A percentile compares a stretch with the other conserved stretches of the same genome.
Conservation (phyloP, 192 early-diverging fungal species). For the Gonapodya prolifera region DNA sequence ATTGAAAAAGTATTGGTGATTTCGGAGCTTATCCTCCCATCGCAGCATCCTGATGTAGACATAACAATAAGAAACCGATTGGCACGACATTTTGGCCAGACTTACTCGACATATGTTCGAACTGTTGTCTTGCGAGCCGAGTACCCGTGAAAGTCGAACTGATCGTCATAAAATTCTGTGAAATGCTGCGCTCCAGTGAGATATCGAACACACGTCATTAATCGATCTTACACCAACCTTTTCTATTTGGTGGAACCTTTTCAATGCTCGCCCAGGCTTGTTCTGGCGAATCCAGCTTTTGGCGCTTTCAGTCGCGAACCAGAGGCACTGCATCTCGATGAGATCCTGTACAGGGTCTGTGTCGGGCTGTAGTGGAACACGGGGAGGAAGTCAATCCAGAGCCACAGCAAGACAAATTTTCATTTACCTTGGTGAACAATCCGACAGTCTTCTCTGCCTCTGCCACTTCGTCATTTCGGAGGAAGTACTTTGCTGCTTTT, state of each 20-base stretch:
- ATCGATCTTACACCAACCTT: slow-evolving; percentile 22
- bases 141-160: slow-evolving; percentile 95
- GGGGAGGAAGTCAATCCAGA: slow-evolving; percentile 1
- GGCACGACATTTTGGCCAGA: not conserved
- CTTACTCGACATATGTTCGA: slow-evolving; percentile 67
- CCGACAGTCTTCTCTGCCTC: slow-evolving; percentile 77
- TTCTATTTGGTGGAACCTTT: slow-evolving; percentile 73
- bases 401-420: slow-evolving; percentile 1
- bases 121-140: slow-evolving; percentile 80
- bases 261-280: slow-evolving; percentile 68
- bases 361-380: not conserved
- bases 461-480: slow-evolving; percentile 61
- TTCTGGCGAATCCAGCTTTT: slow-evolving; percentile 53
- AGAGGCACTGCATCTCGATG: slow-evolving; percentile 81
- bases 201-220: slow-evolving; percentile 5
- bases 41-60: slow-evolving; percentile 36
- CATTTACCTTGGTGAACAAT: slow-evolving; percentile 62
- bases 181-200: slow-evolving; percentile 38
- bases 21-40: slow-evolving; percentile 63
- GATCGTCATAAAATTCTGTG: slow-evolving; percentile 72
- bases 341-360: slow-evolving; percentile 64
- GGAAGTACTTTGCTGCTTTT: slow-evolving; percentile 87
- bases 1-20: slow-evolving; percentile 55
- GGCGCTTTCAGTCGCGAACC: slow-evolving; percentile 75
- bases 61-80: not conserved